Conservation (phyloP, 495 filamentous ascomycete species). For the Aspergillus funiculosus region DNA sequence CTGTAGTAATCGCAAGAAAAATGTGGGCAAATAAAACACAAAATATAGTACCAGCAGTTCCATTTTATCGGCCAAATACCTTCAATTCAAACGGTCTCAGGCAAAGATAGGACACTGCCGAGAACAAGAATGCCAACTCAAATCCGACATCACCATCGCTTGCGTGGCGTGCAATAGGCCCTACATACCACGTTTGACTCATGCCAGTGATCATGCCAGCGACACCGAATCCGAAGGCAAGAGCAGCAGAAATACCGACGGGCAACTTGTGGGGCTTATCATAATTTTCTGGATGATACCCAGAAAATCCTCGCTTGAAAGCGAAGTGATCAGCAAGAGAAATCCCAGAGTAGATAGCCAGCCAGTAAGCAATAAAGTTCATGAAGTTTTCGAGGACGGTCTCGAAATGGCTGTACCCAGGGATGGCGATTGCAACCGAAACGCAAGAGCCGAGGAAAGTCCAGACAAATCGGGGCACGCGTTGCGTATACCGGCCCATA, state of each 20-base stretch:
- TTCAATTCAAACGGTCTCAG: constrained; percentile 35
- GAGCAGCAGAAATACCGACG: constrained; percentile 61
- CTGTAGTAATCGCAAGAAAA: background rate
- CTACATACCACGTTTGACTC: constrained; percentile 70
- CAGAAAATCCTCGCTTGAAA: constrained; percentile 59
- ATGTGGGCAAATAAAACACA: constrained; percentile 9
- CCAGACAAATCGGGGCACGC: constrained; percentile 74
- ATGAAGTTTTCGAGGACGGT: constrained; percentile 72
- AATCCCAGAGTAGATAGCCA: constrained; percentile 75
- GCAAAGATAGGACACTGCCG: constrained; percentile 27
- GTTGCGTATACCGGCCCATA: constrained; percentile 55
- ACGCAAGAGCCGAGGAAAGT: constrained; percentile 59
- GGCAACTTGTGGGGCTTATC: constrained; percentile 56
- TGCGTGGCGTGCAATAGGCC: constrained; percentile 62
- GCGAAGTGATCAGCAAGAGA: constrained; percentile 69
- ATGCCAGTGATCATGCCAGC: constrained; percentile 72
- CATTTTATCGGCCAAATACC: constrained; percentile 34
- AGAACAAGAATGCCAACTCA: constrained; percentile 52
- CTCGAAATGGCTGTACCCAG: constrained; percentile 70
- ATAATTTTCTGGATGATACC: constrained; percentile 60
- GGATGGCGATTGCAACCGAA: constrained; percentile 72
- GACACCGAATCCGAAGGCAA: constrained; percentile 63
- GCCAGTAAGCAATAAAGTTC: constrained; percentile 76
- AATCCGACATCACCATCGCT: constrained; percentile 77
- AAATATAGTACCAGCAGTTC: no score